Evolutionary conservation across 2,329 filamentous ascomycete species (phyloP).

Genomic region (Aspergillus niger): DNA sequence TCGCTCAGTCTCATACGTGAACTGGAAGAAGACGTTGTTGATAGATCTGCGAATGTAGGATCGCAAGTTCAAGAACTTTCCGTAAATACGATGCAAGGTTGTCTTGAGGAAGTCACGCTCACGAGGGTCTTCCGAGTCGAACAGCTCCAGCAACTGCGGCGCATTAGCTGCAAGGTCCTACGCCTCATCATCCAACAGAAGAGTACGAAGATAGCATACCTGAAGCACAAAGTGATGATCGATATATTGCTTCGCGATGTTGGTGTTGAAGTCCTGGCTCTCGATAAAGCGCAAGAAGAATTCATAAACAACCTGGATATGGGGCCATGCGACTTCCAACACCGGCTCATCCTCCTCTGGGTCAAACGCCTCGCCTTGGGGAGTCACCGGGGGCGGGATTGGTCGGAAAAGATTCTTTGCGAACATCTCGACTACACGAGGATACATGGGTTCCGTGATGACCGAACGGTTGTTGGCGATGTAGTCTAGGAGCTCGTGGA

Average conservation of each 20-base stretch:
- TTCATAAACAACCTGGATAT: conserved; percentile 99
- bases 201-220: conserved; percentile 39
- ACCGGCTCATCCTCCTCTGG: conserved; percentile 98
- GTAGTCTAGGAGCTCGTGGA: conserved; percentile 96
- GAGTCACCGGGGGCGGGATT: conserved; percentile 95
- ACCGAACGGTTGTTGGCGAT: conserved; percentile 98
- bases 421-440: conserved; percentile 98
- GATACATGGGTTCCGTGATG: conserved; percentile 99
- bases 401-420: conserved; percentile 97
- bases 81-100: conserved; percentile 95
- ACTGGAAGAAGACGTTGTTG: conserved; percentile 99
- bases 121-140: conserved; percentile 95
- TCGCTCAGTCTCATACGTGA: conserved; percentile 96
- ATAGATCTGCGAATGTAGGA: conserved; percentile 98
- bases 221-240: conserved; percentile 96
- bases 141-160: conserved; percentile 80
- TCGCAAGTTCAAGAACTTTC: conserved; percentile 95
- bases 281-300: conserved; percentile 99
- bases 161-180: conserved; percentile 13
- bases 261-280: conserved; percentile 99
- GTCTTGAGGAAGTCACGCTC: conserved; percentile 98
- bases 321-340: conserved; percentile 96
- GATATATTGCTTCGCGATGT: conserved; percentile 98
- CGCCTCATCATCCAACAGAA: neutral
- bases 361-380: conserved; percentile 96